phyloP scores from a whole-genome alignment of 2,329 filamentous ascomycete species.

The Graphiopsis chlorocephala region DNA sequence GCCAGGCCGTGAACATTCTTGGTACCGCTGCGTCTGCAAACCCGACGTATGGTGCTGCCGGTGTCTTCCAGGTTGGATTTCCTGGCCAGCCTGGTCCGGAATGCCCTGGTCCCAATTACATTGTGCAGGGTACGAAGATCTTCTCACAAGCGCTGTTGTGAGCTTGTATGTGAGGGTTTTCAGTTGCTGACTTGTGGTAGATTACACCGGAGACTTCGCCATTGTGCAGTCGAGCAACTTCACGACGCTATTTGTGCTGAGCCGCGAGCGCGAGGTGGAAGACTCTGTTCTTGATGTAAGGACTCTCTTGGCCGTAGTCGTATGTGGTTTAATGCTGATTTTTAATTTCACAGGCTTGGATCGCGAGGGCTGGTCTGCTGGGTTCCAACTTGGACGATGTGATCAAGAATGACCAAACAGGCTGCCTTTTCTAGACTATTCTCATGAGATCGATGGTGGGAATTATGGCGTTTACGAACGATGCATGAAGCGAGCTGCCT shows the following conservation, averaged over 20 bases:
- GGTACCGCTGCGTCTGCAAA: conserved; percentile 22
- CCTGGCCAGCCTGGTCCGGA: conserved; percentile 20
- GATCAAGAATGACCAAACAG: conserved; percentile 20
- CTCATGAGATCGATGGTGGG: not conserved
- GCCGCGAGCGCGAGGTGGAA: conserved; percentile 21
- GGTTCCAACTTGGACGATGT: conserved; percentile 21
- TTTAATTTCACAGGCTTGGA: conserved; percentile 18
- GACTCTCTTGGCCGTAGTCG: not conserved
- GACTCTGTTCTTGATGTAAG: conserved; percentile 23
- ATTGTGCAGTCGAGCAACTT: conserved; percentile 25
- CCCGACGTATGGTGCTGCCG: conserved; percentile 21
- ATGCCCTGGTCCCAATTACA: conserved; percentile 26
- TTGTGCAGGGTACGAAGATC: not conserved
- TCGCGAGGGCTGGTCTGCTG: conserved; percentile 19
- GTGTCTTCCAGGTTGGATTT: conserved; percentile 23
- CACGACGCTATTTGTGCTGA: conserved; percentile 24
- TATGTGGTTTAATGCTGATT: not conserved
- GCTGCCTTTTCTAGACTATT: conserved; percentile 15
- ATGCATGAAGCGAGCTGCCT: not conserved
- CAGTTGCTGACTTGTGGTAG: not conserved
- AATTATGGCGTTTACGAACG: not conserved
- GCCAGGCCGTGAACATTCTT: conserved; percentile 18
- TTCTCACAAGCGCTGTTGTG: not conserved
- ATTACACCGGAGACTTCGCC: conserved; percentile 21
- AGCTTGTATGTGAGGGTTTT: too few species aligned